Conservation (phyloP, 495 filamentous ascomycete genomes). For the Apiosordaria backusii region DNA sequence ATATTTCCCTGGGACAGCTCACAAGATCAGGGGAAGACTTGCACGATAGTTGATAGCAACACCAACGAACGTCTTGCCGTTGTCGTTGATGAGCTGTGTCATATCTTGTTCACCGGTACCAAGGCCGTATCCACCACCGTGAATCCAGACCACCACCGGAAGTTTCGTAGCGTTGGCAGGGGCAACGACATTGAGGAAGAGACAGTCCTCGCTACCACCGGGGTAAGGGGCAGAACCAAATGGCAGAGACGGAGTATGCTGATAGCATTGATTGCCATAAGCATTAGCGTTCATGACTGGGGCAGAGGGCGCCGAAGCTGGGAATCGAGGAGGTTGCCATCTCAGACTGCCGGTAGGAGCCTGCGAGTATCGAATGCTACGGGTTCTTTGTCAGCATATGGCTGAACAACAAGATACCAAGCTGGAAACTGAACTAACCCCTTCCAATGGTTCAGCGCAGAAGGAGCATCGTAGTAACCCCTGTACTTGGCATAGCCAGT, state of each 20-base stretch:
- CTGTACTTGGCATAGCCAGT: slow-evolving; percentile 42
- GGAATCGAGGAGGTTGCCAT: slow-evolving; percentile 34
- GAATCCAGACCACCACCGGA: slow-evolving; percentile 46
- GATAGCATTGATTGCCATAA: slow-evolving; percentile 23
- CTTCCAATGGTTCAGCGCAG: slow-evolving; percentile 40
- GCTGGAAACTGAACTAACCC: slow-evolving; percentile 24
- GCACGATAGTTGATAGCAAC: slow-evolving; percentile 46
- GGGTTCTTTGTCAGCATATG: not conserved
- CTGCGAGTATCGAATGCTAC: slow-evolving; percentile 32
- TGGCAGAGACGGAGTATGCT: slow-evolving; percentile 7
- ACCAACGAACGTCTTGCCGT: slow-evolving; percentile 42
- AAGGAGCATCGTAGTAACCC: slow-evolving; percentile 32
- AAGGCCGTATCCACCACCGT: slow-evolving; percentile 49
- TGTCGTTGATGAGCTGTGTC: slow-evolving; percentile 42
- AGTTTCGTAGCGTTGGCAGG: slow-evolving; percentile 34
- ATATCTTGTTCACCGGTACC: slow-evolving; percentile 35
- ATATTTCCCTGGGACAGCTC: not conserved
- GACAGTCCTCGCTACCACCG: slow-evolving; percentile 38
- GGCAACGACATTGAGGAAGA: slow-evolving; percentile 42
- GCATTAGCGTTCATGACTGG: slow-evolving; percentile 18
- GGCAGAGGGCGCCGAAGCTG: not conserved
- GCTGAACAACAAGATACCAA: not conserved
- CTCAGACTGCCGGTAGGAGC: slow-evolving; percentile 28
- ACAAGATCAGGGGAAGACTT: not conserved
- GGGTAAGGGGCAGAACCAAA: slow-evolving; percentile 8